Conservation (phyloP, 2,329 filamentous ascomycete species). For the Fusarium metavorans region DNA sequence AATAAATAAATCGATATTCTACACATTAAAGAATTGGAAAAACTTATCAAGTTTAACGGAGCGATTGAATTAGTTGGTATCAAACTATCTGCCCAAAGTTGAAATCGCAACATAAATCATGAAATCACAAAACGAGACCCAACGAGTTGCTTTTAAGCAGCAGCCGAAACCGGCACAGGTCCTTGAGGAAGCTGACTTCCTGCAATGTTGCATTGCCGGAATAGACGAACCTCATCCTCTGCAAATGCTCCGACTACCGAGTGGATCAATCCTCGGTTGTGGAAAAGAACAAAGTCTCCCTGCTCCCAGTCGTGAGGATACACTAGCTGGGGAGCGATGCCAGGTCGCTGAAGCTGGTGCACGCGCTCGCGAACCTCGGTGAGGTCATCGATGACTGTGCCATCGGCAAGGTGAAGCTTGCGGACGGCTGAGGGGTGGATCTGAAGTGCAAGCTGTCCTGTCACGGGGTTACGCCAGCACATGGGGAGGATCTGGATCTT, state of each 20-base stretch:
- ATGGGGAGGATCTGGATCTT: slow-evolving; percentile 81
- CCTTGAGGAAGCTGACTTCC: slow-evolving; percentile 69
- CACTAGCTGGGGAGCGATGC: slow-evolving; percentile 75
- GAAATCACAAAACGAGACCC: background rate
- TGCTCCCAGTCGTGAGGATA: slow-evolving; percentile 83
- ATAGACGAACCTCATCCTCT: slow-evolving; percentile 79
- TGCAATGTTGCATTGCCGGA: slow-evolving; percentile 85
- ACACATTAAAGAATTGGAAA: fast-evolving
- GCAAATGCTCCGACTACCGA: slow-evolving; percentile 81
- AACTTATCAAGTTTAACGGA: background rate
- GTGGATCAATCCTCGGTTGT: slow-evolving; percentile 81
- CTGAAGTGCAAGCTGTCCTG: slow-evolving; percentile 76
- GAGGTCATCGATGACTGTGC: slow-evolving; percentile 77
- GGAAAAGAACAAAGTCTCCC: slow-evolving; percentile 81
- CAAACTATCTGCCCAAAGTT: background rate
- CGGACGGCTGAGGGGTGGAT: slow-evolving; percentile 80
- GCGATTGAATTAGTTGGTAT: background rate
- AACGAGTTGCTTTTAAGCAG: background rate
- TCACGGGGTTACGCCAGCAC: slow-evolving; percentile 82
- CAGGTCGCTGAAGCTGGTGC: slow-evolving; percentile 76
- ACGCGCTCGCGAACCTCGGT: slow-evolving; percentile 75
- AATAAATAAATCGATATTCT: background rate
- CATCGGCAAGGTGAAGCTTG: slow-evolving; percentile 75
- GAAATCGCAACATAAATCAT: background rate
- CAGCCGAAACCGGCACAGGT: slow-evolving; percentile 44